These are phyloP conservation scores for Suillus subalutaceus DNA, from an alignment of 768 basidiomycete species.

Conservation along the genomic window DNA sequence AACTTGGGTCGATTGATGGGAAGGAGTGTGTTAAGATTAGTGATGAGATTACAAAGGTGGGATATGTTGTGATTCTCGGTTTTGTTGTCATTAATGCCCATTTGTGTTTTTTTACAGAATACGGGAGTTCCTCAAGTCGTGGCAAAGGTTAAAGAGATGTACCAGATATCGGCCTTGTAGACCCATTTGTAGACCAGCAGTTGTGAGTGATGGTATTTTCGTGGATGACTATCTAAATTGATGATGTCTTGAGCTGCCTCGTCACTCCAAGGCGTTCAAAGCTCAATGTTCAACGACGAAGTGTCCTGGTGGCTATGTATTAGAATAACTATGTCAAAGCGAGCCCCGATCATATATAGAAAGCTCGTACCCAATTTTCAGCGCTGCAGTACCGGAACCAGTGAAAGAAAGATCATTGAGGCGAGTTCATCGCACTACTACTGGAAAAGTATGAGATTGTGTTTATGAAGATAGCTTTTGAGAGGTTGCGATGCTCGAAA, in stretches of 20 bases:
- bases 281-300: too few species aligned
- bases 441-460: constrained; percentile 50
- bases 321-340: too few species aligned
- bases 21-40: constrained; percentile 90
- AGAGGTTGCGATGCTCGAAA: too few species aligned
- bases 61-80: neutral
- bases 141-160: constrained; percentile 16
- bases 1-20: constrained; percentile 74
- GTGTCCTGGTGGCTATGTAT: too few species aligned
- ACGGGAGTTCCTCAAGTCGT: constrained; percentile 62
- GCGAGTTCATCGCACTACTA: constrained; percentile 38
- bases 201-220: constrained; percentile 15
- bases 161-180: neutral
- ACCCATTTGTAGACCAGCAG: neutral
- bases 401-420: constrained; percentile 48
- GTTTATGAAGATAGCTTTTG: constrained; percentile 39
- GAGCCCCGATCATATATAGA: constrained; percentile 44
- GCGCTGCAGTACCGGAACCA: constrained; percentile 29
- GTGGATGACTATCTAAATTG: constrained; percentile 48
- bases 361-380: constrained; percentile 44
- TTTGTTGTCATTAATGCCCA: neutral
- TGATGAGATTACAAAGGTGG: constrained; percentile 85
- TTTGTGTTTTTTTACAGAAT: constrained; percentile 44
- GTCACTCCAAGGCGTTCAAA: neutral
- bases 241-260: constrained; percentile 5